A percentile compares a stretch with the other conserved stretches of the same genome.
phyloP scores from a whole-genome alignment of 192 early-diverging fungal species.

The Backusella tarrabulga region DNA sequence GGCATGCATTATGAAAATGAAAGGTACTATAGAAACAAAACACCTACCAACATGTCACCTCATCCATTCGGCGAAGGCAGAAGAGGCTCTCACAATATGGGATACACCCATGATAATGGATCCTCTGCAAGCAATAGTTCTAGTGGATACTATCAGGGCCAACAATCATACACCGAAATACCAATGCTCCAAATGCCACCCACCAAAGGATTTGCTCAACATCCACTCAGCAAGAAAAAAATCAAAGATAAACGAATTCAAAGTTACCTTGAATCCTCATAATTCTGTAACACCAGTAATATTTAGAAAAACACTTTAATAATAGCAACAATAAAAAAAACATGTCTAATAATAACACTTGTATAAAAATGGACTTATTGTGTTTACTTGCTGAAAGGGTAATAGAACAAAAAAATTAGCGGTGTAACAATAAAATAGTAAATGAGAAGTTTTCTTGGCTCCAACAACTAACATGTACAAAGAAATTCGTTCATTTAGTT shows the following conservation, averaged over 20 bases:
- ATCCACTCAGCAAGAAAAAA: conserved; percentile 5
- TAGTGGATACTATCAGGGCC: background rate
- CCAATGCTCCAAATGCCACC: background rate
- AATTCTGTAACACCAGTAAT: background rate
- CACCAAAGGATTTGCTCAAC: background rate
- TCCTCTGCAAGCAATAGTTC: background rate
- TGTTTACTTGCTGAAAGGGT: background rate
- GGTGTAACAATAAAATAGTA: background rate
- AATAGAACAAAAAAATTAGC: too few species aligned
- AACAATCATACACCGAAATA: background rate
- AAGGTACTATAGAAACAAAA: background rate
- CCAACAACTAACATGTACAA: background rate
- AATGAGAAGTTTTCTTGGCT: background rate
- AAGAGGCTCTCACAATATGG: background rate
- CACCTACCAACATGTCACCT: conserved; percentile 1
- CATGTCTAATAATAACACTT: conserved; percentile 4
- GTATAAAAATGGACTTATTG: background rate
- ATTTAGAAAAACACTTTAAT: conserved; percentile 3
- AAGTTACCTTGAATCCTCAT: background rate
- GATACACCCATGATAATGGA: background rate
- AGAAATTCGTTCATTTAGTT: background rate
- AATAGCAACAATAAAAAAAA: conserved; percentile 3
- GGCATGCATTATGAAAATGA: background rate
- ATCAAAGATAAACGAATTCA: conserved; percentile 13
- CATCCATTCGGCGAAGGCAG: conserved; percentile 4